Conservation (phyloP, 83 land plant genomes). For the Diphasiastrum complanatum region DNA sequence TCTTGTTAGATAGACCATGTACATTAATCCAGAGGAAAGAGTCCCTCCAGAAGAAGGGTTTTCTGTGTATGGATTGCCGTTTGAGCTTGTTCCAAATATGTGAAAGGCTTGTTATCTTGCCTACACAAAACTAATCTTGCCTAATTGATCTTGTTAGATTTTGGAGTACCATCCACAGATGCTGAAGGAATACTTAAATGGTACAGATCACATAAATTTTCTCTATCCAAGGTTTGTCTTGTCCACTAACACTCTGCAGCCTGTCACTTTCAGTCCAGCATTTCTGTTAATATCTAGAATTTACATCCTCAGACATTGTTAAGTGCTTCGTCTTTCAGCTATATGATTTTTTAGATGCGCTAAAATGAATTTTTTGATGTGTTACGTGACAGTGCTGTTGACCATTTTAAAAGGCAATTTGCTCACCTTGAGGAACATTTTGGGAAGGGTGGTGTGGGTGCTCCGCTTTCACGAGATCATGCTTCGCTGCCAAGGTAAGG, state of each 20-base stretch:
- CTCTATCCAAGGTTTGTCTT: constrained; percentile 71
- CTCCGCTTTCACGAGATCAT: constrained; percentile 62
- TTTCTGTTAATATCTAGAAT: background rate
- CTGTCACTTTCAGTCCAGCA: too few relatives aligned
- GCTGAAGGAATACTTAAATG: constrained; percentile 61
- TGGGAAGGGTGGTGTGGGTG: constrained; percentile 56
- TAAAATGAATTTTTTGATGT: background rate
- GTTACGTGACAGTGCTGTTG: constrained; percentile 48
- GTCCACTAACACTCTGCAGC: too few relatives aligned
- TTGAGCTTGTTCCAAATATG: too few relatives aligned
- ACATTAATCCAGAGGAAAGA: too few relatives aligned
- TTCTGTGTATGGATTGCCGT: too few relatives aligned
- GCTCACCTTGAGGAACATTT: constrained; percentile 80
- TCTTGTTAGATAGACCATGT: background rate
- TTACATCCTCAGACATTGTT: background rate
- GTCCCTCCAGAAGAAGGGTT: too few relatives aligned
- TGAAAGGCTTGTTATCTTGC: background rate
- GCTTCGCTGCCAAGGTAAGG: constrained; percentile 71
- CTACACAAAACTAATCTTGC: too few relatives aligned
- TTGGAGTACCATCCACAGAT: constrained; percentile 83
- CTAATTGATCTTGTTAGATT: constrained; percentile 40
- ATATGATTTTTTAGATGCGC: background rate
- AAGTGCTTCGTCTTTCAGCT: background rate
- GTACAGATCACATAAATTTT: constrained; percentile 62
- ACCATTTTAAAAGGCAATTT: constrained; percentile 70